Evolutionary conservation across 306 rosid genomes (phyloP), one percentile per base, ranked within the genome.

Genomic region (Sphenostylis stenocarpa): DNA sequence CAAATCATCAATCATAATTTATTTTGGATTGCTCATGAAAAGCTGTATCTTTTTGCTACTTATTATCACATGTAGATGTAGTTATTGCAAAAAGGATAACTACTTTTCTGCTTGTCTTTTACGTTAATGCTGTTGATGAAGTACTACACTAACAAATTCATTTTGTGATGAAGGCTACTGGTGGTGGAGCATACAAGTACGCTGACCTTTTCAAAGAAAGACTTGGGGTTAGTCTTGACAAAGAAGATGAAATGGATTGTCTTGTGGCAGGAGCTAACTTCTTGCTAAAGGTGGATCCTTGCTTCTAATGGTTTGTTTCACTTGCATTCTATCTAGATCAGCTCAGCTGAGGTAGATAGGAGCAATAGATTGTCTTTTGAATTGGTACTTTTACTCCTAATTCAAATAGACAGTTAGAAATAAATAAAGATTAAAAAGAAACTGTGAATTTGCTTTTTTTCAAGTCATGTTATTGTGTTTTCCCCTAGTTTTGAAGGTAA

Each of bases 231-330:
- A 85, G 96, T 72, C 87, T 96, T 67, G 99, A 96, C 88, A 96
- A 96, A 86, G 99, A 96, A 85, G 99, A 96, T 23, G 99, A 96
- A 85, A 96, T 96, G 99, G 68, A 86, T 64, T 96, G 98, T 85
- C 99, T 96, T 33, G 99, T 96, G 45, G 86, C 99, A 2, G 99
- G 99, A 85, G 99, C 98, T 55, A 96, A 96, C 73, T 96, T 96
- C 88, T 82, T 96, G 82, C 91, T 96, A 60, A 96, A 96, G 99
- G 99, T 96, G 91, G 84, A 78, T 67, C 73, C 85, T 70, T 31
- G 28, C 74, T 60, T 75, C 9, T 53, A 47, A 67, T 60, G 49
- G 23, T 51, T 6, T 83, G 66, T 80, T 70, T 77, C 12, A 15
- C 73, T 76, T 71, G 23, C 55, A n/a, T 70, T 51, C 34, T 64